A percentile compares a stretch with the other conserved stretches of the same genome.
These are phyloP conservation scores for Spathaspora jeffriesii DNA, from an alignment of 1,139 yeast species.

Conservation along the genomic window DNA sequence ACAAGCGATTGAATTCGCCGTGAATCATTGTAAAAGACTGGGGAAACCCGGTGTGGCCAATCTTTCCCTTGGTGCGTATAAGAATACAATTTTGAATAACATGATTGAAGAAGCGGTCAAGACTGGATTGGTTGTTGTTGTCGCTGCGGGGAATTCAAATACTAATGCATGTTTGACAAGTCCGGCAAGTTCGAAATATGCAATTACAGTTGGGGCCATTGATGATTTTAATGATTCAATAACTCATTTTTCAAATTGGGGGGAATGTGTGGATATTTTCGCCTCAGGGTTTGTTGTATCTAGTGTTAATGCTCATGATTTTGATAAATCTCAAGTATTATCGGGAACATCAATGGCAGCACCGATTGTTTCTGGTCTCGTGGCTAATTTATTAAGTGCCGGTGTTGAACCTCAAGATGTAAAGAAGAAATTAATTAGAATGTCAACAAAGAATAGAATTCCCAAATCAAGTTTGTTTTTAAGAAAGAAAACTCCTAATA, in stretches of 20 bases:
- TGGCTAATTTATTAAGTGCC: slow-evolving; percentile 59
- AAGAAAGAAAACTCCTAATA: slow-evolving; percentile 37
- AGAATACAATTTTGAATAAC: slow-evolving; percentile 62
- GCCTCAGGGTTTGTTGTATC: slow-evolving; percentile 75
- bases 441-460: slow-evolving; percentile 35
- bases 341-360: slow-evolving; percentile 93
- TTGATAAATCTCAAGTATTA: slow-evolving; percentile 36
- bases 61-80: slow-evolving; percentile 74
- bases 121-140: slow-evolving; percentile 78
- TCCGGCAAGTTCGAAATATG: slow-evolving; percentile 74
- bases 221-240: slow-evolving; percentile 69
- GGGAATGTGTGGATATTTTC: slow-evolving; percentile 79
- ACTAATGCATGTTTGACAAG: slow-evolving; percentile 76
- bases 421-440: slow-evolving; percentile 35
- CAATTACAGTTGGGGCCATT: slow-evolving; percentile 85
- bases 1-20: slow-evolving; percentile 71
- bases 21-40: slow-evolving; percentile 50
- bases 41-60: slow-evolving; percentile 66
- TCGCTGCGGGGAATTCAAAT: slow-evolving; percentile 86
- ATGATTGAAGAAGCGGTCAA: slow-evolving; percentile 73
- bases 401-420: slow-evolving; percentile 52
- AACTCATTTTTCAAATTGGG: slow-evolving; percentile 86
- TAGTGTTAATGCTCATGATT: slow-evolving; percentile 36
- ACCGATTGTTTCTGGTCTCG: slow-evolving; percentile 76
- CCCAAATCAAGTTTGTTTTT: slow-evolving; percentile 30